These are phyloP conservation scores for Claviceps quebecensis DNA, from an alignment of 2,329 filamentous ascomycete species.

Conservation along the genomic window DNA sequence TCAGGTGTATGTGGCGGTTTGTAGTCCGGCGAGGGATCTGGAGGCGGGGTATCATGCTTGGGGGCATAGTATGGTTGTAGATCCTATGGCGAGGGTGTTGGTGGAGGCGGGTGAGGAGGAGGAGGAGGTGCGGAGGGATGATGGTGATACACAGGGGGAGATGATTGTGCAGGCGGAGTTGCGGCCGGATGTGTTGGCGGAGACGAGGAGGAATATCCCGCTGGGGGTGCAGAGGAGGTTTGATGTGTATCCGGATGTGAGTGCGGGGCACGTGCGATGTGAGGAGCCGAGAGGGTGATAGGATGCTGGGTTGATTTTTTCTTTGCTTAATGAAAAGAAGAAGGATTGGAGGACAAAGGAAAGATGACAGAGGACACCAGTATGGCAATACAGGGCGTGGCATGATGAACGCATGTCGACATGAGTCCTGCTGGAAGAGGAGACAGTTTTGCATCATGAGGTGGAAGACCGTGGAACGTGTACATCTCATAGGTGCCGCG, in stretches of 20 bases:
- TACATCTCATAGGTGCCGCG: no score
- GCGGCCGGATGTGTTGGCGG: constrained; percentile 51
- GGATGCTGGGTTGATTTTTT: not conserved
- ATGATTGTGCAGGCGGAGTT: constrained; percentile 62
- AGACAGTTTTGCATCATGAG: no score
- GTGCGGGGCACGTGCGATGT: constrained; percentile 36
- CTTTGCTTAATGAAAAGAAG: not conserved
- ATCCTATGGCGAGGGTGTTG: constrained; percentile 76
- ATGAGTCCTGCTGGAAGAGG: no score
- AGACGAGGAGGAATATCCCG: constrained; percentile 71
- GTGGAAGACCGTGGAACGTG: no score
- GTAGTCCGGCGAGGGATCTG: constrained; percentile 76
- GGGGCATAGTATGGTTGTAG: constrained; percentile 79
- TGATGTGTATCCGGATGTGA: constrained; percentile 90
- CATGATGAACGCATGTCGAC: no score
- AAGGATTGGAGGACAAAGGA: not conserved
- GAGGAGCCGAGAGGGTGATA: constrained; percentile 13
- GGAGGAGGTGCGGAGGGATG: constrained; percentile 64
- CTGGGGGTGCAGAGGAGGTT: constrained; percentile 75
- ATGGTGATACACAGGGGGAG: constrained; percentile 68
- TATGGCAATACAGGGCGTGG: no score
- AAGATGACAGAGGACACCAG: not conserved
- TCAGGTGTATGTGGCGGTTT: constrained; percentile 84
- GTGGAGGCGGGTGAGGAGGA: constrained; percentile 67
- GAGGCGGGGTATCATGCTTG: constrained; percentile 71